Evolutionary conservation across 2,329 filamentous ascomycete genomes (phyloP).

Genomic region (Colletotrichum sp.): DNA sequence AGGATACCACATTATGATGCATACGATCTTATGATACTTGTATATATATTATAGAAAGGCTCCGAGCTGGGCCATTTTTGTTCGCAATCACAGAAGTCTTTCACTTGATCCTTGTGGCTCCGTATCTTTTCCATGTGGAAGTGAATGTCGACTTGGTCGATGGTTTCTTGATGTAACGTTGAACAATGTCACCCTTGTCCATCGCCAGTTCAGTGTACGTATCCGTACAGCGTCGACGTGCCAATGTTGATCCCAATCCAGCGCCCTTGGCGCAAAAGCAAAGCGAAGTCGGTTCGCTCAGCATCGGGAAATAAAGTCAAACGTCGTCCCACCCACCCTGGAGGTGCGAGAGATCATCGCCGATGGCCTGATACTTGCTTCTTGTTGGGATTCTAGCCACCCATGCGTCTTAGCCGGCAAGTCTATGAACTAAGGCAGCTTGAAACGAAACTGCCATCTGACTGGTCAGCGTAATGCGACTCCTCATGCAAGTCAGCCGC

Average conservation of each 20-base stretch:
- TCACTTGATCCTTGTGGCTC: background rate
- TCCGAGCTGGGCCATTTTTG: background rate
- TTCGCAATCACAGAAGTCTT: background rate
- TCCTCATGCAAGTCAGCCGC: background rate
- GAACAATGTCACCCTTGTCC: background rate
- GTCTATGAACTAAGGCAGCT: background rate
- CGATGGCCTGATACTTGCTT: background rate
- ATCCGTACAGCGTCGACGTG: background rate
- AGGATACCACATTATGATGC: slow-evolving; percentile 6
- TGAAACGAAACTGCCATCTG: background rate
- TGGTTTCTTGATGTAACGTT: background rate
- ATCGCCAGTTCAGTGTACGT: background rate
- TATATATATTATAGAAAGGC: slow-evolving; percentile 7
- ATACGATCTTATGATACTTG: slow-evolving; percentile 18
- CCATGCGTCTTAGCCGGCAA: background rate
- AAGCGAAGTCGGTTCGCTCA: background rate
- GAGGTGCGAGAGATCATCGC: background rate
- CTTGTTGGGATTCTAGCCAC: background rate
- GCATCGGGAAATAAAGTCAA: background rate
- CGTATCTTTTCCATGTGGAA: background rate
- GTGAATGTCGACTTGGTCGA: background rate
- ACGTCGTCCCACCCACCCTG: background rate
- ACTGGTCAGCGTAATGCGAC: background rate
- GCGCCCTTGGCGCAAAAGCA: background rate
- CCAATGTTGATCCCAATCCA: background rate